These are phyloP conservation scores for Silene uniflora DNA, from an alignment of 148 eudicot genomes.

Conservation along the genomic window DNA sequence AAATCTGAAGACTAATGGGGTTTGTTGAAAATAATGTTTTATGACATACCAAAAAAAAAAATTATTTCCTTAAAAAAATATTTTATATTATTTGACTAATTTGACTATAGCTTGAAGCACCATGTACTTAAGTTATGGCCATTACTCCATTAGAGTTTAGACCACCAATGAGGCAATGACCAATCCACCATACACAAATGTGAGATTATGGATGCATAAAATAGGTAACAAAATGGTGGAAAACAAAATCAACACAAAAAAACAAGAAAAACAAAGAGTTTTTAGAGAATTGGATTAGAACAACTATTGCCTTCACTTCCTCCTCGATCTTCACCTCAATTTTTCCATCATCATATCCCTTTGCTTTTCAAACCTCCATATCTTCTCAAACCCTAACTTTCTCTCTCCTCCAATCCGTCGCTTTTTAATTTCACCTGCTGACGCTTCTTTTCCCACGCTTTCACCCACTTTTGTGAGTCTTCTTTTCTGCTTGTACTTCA, in stretches of 20 bases:
- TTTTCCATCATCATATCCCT: constrained; percentile 11
- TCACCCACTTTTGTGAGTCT: constrained; percentile 1
- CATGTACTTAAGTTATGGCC: too few relatives aligned
- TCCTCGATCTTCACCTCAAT: constrained; percentile 12
- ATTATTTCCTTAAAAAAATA: too few relatives aligned
- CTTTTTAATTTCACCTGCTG: neutral
- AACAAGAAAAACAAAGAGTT: neutral
- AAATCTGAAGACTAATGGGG: too few relatives aligned
- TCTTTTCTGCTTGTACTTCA: neutral
- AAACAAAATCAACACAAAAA: neutral
- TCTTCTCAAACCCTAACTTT: constrained; percentile 24
- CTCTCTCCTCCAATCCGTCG: constrained; percentile 14
- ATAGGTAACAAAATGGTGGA: neutral
- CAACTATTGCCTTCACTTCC: constrained; percentile 6
- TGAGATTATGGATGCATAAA: too few relatives aligned
- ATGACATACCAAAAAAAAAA: too few relatives aligned
- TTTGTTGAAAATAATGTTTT: too few relatives aligned
- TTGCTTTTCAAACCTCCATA: constrained; percentile 6
- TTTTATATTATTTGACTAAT: too few relatives aligned
- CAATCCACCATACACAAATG: too few relatives aligned
- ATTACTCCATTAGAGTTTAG: too few relatives aligned
- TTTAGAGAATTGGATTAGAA: neutral
- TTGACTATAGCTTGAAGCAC: too few relatives aligned
- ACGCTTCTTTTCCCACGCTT: neutral
- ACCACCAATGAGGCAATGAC: too few relatives aligned